Percentiles rank a stretch among this genome's conserved stretches.
Conservation (phyloP, 192 early-diverging fungal genomes). For the Linderina pennispora region DNA sequence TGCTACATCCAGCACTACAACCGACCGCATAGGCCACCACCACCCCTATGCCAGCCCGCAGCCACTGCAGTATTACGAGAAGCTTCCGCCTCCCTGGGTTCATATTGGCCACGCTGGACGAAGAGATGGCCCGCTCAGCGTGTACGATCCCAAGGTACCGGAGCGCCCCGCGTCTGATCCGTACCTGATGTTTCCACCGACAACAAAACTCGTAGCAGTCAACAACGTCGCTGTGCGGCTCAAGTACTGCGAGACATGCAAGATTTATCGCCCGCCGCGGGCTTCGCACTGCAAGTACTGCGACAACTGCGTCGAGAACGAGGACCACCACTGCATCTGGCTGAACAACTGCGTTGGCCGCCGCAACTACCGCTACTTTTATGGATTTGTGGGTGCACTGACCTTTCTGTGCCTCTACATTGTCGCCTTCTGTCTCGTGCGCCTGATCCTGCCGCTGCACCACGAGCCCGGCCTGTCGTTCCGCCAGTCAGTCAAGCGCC, state of each 20-base stretch:
- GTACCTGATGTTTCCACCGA: conserved; percentile 27
- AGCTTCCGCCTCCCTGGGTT: conserved; percentile 44
- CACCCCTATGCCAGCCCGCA: no score
- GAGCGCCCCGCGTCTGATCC: conserved; percentile 11
- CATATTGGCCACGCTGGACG: conserved; percentile 24
- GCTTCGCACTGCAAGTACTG: conserved; percentile 83
- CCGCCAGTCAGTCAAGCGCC: conserved; percentile 27
- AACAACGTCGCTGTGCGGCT: conserved; percentile 57
- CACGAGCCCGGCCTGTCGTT: conserved; percentile 27
- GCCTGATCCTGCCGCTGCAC: conserved; percentile 47
- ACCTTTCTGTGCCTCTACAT: conserved; percentile 59
- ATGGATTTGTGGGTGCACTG: conserved; percentile 62
- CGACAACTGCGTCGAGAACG: conserved; percentile 86
- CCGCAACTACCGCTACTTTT: conserved; percentile 77
- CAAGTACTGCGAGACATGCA: conserved; percentile 90
- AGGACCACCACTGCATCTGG: conserved; percentile 94
- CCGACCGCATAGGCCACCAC: no score
- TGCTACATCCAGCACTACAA: not conserved
- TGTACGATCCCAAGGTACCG: conserved; percentile 35
- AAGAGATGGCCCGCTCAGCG: conserved; percentile 20
- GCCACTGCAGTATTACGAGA: conserved; percentile 48
- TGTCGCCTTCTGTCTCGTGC: conserved; percentile 53
- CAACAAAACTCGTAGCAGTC: conserved; percentile 54
- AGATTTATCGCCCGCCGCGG: conserved; percentile 82
- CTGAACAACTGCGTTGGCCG: conserved; percentile 88